Conservation (phyloP, 1,139 yeast species). For the Kluyveromyces sp. region DNA sequence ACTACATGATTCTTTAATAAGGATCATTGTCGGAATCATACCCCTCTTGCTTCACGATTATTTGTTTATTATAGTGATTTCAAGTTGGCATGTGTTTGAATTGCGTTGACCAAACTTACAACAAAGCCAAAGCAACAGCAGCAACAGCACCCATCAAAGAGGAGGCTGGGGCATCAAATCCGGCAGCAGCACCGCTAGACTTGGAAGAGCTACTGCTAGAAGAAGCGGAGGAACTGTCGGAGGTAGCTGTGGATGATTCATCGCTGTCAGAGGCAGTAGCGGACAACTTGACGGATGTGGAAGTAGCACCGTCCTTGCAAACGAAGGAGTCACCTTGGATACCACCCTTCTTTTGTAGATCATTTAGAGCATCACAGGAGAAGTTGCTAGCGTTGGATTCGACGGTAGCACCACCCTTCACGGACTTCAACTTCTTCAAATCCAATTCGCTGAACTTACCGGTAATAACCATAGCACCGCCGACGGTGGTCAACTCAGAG, state of each 20-base stretch:
- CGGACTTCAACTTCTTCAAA: conserved; percentile 62
- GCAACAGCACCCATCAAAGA: conserved; percentile 53
- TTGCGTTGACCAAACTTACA: conserved; percentile 36
- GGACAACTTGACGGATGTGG: conserved; percentile 43
- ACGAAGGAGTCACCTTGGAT: conserved; percentile 84
- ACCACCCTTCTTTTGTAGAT: conserved; percentile 61
- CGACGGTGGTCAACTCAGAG: conserved; percentile 62
- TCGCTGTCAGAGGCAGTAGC: conserved; percentile 23
- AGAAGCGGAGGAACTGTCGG: conserved; percentile 24
- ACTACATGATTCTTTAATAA: neutral
- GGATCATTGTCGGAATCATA: neutral
- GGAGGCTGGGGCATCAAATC: conserved; percentile 38
- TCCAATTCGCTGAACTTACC: conserved; percentile 81
- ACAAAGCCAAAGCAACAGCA: conserved; percentile 57
- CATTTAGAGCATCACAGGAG: conserved; percentile 71
- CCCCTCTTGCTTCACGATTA: neutral
- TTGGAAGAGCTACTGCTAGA: conserved; percentile 9
- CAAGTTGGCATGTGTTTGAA: neutral
- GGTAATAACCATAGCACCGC: conserved; percentile 76
- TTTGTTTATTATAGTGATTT: neutral
- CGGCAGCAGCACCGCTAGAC: conserved; percentile 30
- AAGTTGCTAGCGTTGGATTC: conserved; percentile 66
- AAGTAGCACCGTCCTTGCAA: conserved; percentile 66
- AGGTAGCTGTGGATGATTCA: conserved; percentile 12
- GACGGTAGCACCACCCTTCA: conserved; percentile 86